Base-by-base conservation (phyloP, 2,329 filamentous ascomycete species). In the Torrubiella hemipterigena region DNA sequence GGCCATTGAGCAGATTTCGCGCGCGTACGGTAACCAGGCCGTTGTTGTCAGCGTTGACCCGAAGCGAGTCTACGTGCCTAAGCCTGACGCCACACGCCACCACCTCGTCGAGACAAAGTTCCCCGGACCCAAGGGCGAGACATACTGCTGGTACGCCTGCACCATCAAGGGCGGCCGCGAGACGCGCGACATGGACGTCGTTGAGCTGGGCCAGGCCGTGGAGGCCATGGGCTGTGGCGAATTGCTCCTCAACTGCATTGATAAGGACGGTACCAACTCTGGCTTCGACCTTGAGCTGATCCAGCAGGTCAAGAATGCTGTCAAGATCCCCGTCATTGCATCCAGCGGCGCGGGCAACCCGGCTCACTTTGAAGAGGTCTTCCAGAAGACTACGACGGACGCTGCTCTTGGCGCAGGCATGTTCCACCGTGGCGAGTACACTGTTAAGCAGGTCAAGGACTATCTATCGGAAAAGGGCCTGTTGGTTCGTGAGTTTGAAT, bases 11-110 rank as follows among this genome's bases (percentile, higher is more conserved):
- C 82, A 85, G 41, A 98, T 98, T 53, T 91, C 84, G 25, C 65
- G 74, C 29, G 89, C 89, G 6, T 98, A 98, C 61, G 91, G 91
- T 36, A 87, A 85, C 55, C 91, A 98, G 61, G 91, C 91, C 27
- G 91, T 98, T 29, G 91, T 98, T 34, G 84, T 98, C 42, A 91
- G 81, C 47, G 77, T 98, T 36, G 91, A 98, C 50, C 93, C 91
- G 5, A 91, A 86, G 57, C 74, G 91, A 35, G 76, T 96, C 9
- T 95, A 93, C 56, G 81, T 95, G 3, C 69, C 72, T 26, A 77
- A 79, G 23, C 59, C 68, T 16, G 72, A 78, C 30, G 86, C 83
- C 32, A 68, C 70, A 1, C 78, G 84, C 47, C 81, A 91, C 56
- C 59, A 63, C 55, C 83, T 79, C 11, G 62, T 95, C 48, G 62